A percentile compares a stretch with the other conserved stretches of the same genome.
These are phyloP conservation scores for Spongospora subterranea DNA, from an alignment of 208 protist species.

Conservation along the genomic window DNA sequence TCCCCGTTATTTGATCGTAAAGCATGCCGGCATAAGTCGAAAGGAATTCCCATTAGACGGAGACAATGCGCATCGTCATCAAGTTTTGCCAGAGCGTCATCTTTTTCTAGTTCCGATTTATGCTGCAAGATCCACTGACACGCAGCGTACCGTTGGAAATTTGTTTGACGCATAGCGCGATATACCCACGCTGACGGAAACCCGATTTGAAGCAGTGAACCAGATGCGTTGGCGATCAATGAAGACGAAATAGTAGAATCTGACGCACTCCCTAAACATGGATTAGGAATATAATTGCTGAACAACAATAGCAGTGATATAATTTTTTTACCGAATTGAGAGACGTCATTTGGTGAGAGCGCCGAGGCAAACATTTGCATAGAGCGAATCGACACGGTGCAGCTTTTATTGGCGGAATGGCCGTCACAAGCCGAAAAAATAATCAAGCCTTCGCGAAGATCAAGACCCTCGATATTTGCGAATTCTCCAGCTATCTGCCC, in stretches of 20 bases:
- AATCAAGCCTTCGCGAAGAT: neutral
- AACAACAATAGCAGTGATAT: neutral
- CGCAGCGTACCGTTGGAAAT: neutral
- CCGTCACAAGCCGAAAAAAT: neutral
- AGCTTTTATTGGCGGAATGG: neutral
- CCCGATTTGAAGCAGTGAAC: slow-evolving; percentile 11
- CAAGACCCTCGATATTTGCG: neutral
- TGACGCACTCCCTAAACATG: slow-evolving; percentile 9
- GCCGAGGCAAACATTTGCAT: neutral
- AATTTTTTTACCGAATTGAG: neutral
- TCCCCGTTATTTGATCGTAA: neutral
- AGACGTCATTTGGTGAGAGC: neutral
- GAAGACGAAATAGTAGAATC: neutral
- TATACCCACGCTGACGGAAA: slow-evolving; percentile 29
- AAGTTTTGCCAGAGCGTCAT: slow-evolving; percentile 9
- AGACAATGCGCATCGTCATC: slow-evolving; percentile 16
- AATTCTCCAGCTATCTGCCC: neutral
- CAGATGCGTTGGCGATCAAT: neutral
- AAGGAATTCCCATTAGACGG: neutral
- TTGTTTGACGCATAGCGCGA: slow-evolving; percentile 13
- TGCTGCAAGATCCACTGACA: slow-evolving; percentile 9
- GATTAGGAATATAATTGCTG: neutral
- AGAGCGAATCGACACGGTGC: neutral
- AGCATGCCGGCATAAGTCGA: neutral
- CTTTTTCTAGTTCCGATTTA: neutral